phyloP scores from a whole-genome alignment of 768 basidiomycete genomes.

The Suillus subaureus region DNA sequence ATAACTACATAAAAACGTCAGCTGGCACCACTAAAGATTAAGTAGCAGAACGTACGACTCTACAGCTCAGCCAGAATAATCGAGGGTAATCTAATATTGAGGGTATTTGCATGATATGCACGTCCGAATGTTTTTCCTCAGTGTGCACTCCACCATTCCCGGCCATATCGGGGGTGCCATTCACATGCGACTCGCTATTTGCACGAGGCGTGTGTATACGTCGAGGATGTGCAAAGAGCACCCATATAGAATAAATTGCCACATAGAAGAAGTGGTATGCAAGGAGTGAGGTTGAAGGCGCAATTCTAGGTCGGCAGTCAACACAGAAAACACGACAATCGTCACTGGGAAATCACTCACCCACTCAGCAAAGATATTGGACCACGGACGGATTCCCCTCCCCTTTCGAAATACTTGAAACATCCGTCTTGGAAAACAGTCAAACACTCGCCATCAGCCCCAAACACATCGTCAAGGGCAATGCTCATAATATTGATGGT shows the following conservation, averaged over 20 bases:
- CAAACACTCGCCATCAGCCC: conserved; percentile 83
- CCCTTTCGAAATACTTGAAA: conserved; percentile 96
- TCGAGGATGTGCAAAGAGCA: conserved; percentile 73
- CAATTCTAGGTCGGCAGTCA: conserved; percentile 51
- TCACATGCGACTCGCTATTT: conserved; percentile 13
- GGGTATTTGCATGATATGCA: conserved; percentile 44
- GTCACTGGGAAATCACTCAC: conserved; percentile 45
- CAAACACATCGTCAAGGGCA: conserved; percentile 92
- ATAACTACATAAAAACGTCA: conserved; percentile 61
- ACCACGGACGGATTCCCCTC: conserved; percentile 85
- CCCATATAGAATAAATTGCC: conserved; percentile 86
- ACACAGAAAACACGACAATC: background rate
- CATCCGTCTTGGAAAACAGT: conserved; percentile 77
- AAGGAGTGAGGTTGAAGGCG: conserved; percentile 78
- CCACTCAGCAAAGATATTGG: conserved; percentile 90
- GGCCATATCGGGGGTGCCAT: background rate
- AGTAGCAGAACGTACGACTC: conserved; percentile 58
- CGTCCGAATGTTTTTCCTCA: conserved; percentile 25
- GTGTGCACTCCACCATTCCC: background rate
- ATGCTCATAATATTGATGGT: conserved; percentile 93
- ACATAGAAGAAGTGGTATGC: conserved; percentile 94
- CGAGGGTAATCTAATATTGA: conserved; percentile 67
- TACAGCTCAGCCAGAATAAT: conserved; percentile 59
- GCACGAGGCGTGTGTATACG: conserved; percentile 31
- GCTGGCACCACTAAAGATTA: background rate